Base-by-base conservation (phyloP, 1,284 basidiomycete species). In the Cutaneotrichosporon sp. region DNA sequence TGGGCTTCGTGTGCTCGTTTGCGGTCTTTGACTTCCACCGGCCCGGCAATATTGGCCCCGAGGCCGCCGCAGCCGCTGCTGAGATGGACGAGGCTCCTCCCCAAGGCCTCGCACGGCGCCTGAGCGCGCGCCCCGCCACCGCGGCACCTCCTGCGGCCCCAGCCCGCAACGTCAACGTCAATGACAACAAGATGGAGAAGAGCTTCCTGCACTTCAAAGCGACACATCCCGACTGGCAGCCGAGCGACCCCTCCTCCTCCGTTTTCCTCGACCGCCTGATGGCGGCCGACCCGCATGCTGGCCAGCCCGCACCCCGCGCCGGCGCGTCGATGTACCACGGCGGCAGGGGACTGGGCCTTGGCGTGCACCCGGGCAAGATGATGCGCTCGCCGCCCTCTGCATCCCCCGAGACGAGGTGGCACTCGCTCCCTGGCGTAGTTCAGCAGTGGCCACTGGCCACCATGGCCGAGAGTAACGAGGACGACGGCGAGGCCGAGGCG, bases 131-230 rank as follows among this genome's bases (percentile, higher is more conserved):
- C 16, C 36, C 47, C 20, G 18, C 24, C 18, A 42, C 55, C 18
- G 22, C 47, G 9, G 31, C 55, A 5, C 45, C 29, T 20, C 42
- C 50, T n/a, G n/a, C n/a, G n/a, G n/a, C n/a, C n/a, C n/a, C n/a
- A n/a, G 20, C 47, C 50, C 7, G 14, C 25, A 11, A 22, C 42
- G n/a, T 50, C 6, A 38, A 27, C 27, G 27, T 34, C 27, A 91
- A 90, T 68, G 90, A 95, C 69, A 90, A 91, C 58, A 97, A 98
- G 84, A 97, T 99, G 93, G 95, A 99, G 83, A 95, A 98, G 82
- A 91, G 88, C 71, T 93, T 99, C 80, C 81, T 98, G 38, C 94
- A 92, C 72, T 99, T 99, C 84, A 95, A 94, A 82, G 88, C 91
- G 49, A 89, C 92, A 13, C 92, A 97, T 80, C 94, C 94, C 11